Percentiles rank a stretch among this genome's conserved stretches.
phyloP scores from a whole-genome alignment of 148 eudicot species.

The Rhododendron ovatum region DNA sequence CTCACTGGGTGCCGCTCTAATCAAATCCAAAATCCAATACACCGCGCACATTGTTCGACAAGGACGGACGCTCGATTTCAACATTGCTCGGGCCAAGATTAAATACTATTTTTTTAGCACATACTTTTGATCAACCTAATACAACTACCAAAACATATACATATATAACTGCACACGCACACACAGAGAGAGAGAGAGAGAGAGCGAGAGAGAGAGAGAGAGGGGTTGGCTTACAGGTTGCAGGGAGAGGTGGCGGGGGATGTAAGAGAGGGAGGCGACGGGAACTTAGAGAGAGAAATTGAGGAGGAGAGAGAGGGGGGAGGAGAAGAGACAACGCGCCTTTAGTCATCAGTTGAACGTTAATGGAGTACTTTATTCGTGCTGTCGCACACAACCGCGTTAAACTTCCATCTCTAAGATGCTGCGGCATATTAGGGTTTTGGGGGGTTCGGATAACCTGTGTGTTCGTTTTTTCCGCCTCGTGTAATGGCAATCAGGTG shows the following conservation, averaged over 20 bases:
- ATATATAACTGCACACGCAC: too few relatives aligned
- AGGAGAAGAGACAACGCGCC: conserved; percentile 18
- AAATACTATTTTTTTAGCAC: background rate
- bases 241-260: conserved; percentile 18
- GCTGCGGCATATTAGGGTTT: conserved; percentile 1
- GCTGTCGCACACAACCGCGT: background rate
- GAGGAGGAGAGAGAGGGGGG: conserved; percentile 30
- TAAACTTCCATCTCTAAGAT: background rate
- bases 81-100: background rate
- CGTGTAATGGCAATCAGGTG: background rate
- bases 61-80: background rate
- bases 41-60: background rate
- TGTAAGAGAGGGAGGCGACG: conserved; percentile 22
- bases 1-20: too few relatives aligned
- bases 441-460: background rate
- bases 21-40: background rate
- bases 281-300: conserved; percentile 25
- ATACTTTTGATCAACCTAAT: too few relatives aligned
- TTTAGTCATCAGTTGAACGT: background rate
- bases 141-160: too few relatives aligned
- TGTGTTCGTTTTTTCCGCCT: background rate
- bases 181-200: background rate
- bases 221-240: conserved; percentile 28
- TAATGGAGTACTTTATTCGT: background rate
- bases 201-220: background rate